Base-by-base conservation (phyloP, 495 filamentous ascomycete genomes). In the Penicillium angulare region DNA sequence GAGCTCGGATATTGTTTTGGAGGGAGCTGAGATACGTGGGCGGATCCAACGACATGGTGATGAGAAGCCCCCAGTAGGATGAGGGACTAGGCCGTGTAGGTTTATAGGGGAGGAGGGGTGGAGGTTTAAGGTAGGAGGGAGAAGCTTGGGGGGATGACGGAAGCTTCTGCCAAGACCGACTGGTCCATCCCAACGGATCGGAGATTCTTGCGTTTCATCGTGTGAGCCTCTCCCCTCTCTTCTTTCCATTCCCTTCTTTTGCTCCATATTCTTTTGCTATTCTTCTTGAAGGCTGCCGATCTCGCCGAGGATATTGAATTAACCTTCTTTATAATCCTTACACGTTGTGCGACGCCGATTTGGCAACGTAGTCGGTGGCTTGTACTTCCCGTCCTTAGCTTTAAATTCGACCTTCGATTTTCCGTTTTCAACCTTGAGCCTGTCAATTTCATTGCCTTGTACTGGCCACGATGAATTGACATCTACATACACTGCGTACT, bases 1-100 rank as follows among this genome's bases (percentile, higher is more conserved):
- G 81, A 53, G 85, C 83, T 57, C 95, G 88, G 64, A 96, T 95
- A 74, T 97, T 97, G 75, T 87, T 92, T 74, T 95, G 92, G 49
- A 96, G 79, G 50, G 90, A 91, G 59, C 82, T 84, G 50, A 97
- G 87, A 68, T 97, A 96, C 52, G 86, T 85, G 47, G 92, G 91
- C 34, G 90, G 87, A 62, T 96, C 90, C 65, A 96, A 82, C 49
- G 89, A 93, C 89, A 92, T 91, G 57, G 55, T 79, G 44, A 48
- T 15, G 32, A 34, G 40, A 23, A 7, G n/a, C 15, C 43, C 53
- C 53, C 44, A 24, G 46, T 41, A 52, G 38, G 8, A 32, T 49
- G 33, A 42, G 53, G 21, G 24, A 6, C n/a, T n/a, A n/a, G 26
- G n/a, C 17, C 13, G 33, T 27, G 21, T 43, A 42, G 42, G 42